Conservation (phyloP, 305 asterid genomes). For the Lippia alba region DNA sequence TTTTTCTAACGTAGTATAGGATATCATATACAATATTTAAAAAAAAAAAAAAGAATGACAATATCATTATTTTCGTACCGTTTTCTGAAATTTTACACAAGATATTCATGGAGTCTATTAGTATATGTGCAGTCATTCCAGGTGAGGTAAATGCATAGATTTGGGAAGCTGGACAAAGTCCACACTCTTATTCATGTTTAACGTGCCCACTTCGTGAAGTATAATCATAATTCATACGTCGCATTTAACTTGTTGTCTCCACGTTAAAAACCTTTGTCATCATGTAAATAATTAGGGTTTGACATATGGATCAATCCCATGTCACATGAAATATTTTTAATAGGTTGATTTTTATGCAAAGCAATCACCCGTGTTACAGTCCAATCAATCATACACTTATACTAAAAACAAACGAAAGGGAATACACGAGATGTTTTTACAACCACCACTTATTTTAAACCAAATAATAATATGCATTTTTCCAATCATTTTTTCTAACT, state of each 20-base stretch:
- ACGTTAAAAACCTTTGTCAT: background rate
- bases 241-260: background rate
- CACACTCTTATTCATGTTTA: background rate
- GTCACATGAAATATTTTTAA: slow-evolving; percentile 4
- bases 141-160: too few relatives aligned
- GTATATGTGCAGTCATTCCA: too few relatives aligned
- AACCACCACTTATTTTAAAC: background rate
- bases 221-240: background rate
- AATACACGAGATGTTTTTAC: too few relatives aligned
- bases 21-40: too few relatives aligned
- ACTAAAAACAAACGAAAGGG: too few relatives aligned
- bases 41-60: too few relatives aligned
- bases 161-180: background rate
- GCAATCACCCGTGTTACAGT: background rate
- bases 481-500: background rate
- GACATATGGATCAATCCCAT: background rate
- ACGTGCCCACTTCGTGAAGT: background rate
- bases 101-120: too few relatives aligned
- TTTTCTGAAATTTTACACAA: too few relatives aligned
- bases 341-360: background rate
- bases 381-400: background rate
- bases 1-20: too few relatives aligned
- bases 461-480: background rate
- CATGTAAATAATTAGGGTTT: background rate
- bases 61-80: too few relatives aligned